Evolutionary conservation across 805 yeast species (phyloP).

Genomic region (Hanseniaspora mollemarum): DNA sequence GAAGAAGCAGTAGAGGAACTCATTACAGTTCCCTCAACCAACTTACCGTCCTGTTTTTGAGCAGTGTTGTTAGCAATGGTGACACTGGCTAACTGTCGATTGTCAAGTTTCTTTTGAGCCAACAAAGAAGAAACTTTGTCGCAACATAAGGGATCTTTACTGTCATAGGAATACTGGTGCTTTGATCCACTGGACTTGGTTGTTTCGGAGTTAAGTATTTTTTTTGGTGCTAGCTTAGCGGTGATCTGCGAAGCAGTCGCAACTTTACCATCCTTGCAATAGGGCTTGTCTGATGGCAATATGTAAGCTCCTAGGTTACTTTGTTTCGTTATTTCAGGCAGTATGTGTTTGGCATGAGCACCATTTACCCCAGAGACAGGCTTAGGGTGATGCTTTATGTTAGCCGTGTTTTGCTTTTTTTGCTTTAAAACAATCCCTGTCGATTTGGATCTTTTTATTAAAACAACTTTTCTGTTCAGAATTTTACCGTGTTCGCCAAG

Average conservation of each 20-base stretch:
- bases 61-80: neutral
- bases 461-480: constrained; percentile 1
- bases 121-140: too few species aligned
- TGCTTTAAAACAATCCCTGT: constrained; percentile 14
- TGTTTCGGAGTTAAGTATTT: neutral
- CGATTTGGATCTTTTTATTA: constrained; percentile 13
- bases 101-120: too few species aligned
- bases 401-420: neutral
- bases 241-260: neutral
- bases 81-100: neutral
- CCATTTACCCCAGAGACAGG: neutral
- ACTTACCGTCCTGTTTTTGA: neutral
- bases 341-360: neutral
- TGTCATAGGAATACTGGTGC: too few species aligned
- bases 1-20: neutral
- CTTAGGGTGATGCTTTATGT: neutral
- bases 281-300: neutral
- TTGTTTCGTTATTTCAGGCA: neutral
- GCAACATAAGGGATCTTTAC: too few species aligned
- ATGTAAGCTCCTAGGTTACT: neutral
- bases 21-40: neutral
- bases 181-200: neutral
- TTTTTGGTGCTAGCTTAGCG: neutral
- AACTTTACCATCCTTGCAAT: neutral
- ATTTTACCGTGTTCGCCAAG: neutral